These are phyloP conservation scores for Escallonia rubra DNA, from an alignment of 129 eudicot species.

Conservation along the genomic window DNA sequence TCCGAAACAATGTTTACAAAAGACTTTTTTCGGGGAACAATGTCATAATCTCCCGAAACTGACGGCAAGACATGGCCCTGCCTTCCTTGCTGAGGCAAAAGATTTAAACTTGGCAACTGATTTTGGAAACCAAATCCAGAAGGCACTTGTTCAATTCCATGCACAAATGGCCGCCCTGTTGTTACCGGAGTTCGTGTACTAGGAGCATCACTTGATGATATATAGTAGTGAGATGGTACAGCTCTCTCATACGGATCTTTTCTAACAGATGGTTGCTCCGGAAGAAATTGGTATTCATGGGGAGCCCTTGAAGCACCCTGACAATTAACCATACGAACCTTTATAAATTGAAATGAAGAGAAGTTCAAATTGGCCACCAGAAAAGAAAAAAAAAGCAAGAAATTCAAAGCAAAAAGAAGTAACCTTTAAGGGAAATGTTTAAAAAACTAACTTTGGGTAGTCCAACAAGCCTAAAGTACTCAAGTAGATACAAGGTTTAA, in stretches of 20 bases:
- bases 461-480: too few relatives aligned
- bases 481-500: too few relatives aligned
- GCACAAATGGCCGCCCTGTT: constrained; percentile 30
- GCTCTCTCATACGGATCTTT: constrained; percentile 69
- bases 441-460: too few relatives aligned
- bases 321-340: background rate
- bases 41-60: constrained; percentile 42
- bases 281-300: constrained; percentile 86
- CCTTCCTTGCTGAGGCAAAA: constrained; percentile 60
- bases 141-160: constrained; percentile 41
- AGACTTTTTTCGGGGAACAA: constrained; percentile 28
- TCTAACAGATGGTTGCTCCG: constrained; percentile 78
- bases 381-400: too few relatives aligned
- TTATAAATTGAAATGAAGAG: too few relatives aligned
- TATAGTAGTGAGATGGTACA: constrained; percentile 48
- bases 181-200: constrained; percentile 34
- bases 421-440: too few relatives aligned
- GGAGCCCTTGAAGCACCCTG: constrained; percentile 59
- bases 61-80: constrained; percentile 38
- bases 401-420: too few relatives aligned
- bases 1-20: constrained; percentile 39
- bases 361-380: too few relatives aligned
- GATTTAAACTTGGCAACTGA: constrained; percentile 35
- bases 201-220: constrained; percentile 50
- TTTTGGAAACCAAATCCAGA: constrained; percentile 46